Conservation (phyloP, 371 early-diverging fungal species). For the Rhizopus microsporus region DNA sequence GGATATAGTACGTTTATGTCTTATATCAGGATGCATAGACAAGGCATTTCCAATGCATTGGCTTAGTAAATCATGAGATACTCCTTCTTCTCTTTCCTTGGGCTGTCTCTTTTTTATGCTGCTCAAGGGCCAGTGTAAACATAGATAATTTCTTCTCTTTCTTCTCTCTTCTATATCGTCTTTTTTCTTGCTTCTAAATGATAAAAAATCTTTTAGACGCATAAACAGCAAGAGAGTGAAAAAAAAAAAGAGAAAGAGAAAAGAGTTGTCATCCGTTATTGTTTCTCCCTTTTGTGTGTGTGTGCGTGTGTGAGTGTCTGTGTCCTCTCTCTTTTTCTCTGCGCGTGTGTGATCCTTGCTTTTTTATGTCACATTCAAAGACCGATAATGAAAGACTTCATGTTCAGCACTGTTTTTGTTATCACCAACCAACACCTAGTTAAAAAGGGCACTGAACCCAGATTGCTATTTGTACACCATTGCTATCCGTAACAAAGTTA, state of each 20-base stretch:
- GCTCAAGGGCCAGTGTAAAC: not conserved
- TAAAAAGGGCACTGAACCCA: no score
- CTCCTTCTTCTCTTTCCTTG: constrained; percentile 1
- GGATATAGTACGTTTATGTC: not conserved
- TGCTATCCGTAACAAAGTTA: constrained; percentile 1
- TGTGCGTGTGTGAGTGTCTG: no score
- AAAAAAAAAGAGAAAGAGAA: not conserved
- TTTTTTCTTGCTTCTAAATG: not conserved
- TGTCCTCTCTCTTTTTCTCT: no score
- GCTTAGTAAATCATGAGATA: constrained; percentile 6
- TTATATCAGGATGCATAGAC: not conserved
- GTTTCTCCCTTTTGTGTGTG: not conserved
- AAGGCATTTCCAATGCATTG: constrained; percentile 19
- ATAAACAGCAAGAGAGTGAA: not conserved
- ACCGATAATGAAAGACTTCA: no score
- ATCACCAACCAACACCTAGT: no score
- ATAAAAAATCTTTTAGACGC: not conserved
- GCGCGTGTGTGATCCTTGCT: no score
- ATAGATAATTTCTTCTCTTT: not conserved
- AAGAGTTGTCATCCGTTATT: no score
- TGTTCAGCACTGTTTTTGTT: no score
- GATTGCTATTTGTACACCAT: constrained; percentile 7
- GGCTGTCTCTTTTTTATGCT: not conserved
- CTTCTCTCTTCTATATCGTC: not conserved
- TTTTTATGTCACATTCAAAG: no score